Conservation (phyloP, 164 flowering plant genomes). For the Akebia trifoliata region DNA sequence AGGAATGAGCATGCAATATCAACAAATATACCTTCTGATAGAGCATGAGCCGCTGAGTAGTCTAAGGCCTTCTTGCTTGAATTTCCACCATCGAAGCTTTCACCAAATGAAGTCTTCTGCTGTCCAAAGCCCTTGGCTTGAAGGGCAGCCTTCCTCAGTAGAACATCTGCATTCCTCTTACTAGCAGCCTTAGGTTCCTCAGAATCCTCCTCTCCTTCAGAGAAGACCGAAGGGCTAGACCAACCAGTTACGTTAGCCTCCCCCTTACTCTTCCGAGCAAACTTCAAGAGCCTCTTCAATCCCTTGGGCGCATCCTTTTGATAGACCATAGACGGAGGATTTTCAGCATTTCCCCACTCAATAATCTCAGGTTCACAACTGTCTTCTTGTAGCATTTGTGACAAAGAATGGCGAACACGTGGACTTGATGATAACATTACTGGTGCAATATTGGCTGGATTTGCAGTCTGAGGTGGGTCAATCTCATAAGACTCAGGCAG, state of each 20-base stretch:
- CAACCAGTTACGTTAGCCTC: slow-evolving; percentile 54
- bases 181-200: slow-evolving; percentile 52
- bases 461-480: slow-evolving; percentile 23
- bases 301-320: slow-evolving; percentile 90
- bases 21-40: slow-evolving; percentile 28
- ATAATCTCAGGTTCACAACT: slow-evolving; percentile 57
- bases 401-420: slow-evolving; percentile 77
- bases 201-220: slow-evolving; percentile 82
- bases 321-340: slow-evolving; percentile 57
- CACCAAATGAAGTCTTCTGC: slow-evolving; percentile 28
- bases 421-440: slow-evolving; percentile 37
- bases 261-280: slow-evolving; percentile 77
- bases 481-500: slow-evolving; percentile 23
- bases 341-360: slow-evolving; percentile 92
- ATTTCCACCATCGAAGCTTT: slow-evolving; percentile 28
- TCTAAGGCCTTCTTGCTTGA: slow-evolving; percentile 20
- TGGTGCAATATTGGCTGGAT: slow-evolving; percentile 30
- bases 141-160: slow-evolving; percentile 49
- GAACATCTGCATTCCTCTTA: slow-evolving; percentile 50
- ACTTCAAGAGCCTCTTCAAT: slow-evolving; percentile 79
- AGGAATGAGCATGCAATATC: slow-evolving; percentile 5
- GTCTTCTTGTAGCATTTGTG: slow-evolving; percentile 91
- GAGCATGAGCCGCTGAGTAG: slow-evolving; percentile 21
- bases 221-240: slow-evolving; percentile 69
- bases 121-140: slow-evolving; percentile 46